phyloP scores from a whole-genome alignment of 2,329 filamentous ascomycete genomes.

The Penicillium frequentans region DNA sequence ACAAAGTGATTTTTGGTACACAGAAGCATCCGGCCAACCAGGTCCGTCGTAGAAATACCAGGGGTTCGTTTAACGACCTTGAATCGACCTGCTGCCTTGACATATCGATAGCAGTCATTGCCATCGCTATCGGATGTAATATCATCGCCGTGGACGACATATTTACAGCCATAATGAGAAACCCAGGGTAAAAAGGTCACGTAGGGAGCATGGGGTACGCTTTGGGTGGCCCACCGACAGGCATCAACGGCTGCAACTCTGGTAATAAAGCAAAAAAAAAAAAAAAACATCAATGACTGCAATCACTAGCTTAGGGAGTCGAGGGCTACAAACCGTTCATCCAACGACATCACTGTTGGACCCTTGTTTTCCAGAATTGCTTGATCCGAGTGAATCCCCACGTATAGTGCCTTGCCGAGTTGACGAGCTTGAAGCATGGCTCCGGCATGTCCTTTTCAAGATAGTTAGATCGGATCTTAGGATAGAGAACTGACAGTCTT shows the following conservation, averaged over 20 bases:
- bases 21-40: constrained; percentile 96
- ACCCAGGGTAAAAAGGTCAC: constrained; percentile 94
- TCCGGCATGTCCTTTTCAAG: constrained; percentile 75
- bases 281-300: neutral
- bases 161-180: constrained; percentile 89
- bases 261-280: constrained; percentile 1
- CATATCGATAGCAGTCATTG: constrained; percentile 96
- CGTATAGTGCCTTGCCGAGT: constrained; percentile 82
- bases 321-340: constrained; percentile 66
- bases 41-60: constrained; percentile 93
- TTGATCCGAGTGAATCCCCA: constrained; percentile 94
- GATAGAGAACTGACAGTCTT: constrained; percentile 20
- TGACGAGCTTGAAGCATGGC: constrained; percentile 95
- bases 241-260: constrained; percentile 88
- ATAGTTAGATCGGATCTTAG: too few species aligned
- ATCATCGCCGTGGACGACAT: constrained; percentile 95
- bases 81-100: constrained; percentile 91
- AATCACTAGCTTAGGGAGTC: neutral
- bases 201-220: constrained; percentile 84
- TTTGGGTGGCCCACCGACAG: constrained; percentile 88
- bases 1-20: constrained; percentile 96
- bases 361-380: constrained; percentile 96
- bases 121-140: constrained; percentile 93
- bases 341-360: constrained; percentile 91
- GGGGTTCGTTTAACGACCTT: constrained; percentile 96